Evolutionary conservation across 768 basidiomycete species (phyloP).

Genomic region (Leccinum obscurum): DNA sequence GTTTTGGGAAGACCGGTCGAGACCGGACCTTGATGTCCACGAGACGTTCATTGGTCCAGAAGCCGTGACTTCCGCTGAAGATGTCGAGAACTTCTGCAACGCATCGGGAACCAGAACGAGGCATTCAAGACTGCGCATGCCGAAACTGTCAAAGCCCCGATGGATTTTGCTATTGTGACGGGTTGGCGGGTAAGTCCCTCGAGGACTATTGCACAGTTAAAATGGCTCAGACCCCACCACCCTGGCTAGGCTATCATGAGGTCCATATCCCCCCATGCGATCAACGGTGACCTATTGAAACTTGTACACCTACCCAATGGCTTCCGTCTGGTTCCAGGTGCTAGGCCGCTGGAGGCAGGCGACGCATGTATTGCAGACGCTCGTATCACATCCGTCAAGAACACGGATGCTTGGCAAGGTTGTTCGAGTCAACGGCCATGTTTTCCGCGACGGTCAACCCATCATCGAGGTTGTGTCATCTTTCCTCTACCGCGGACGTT

Average conservation of each 20-base stretch:
- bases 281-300: slow-evolving; percentile 94
- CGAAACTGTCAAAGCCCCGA: slow-evolving; percentile 76
- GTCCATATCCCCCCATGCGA: slow-evolving; percentile 88
- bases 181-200: slow-evolving; percentile 86
- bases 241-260: slow-evolving; percentile 93
- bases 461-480: slow-evolving; percentile 93
- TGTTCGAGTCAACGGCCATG: slow-evolving; percentile 85
- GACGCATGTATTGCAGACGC: slow-evolving; percentile 92
- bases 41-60: slow-evolving; percentile 87
- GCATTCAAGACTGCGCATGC: slow-evolving; percentile 80
- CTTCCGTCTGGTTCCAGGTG: slow-evolving; percentile 84
- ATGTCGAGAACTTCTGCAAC: slow-evolving; percentile 86
- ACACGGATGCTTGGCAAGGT: slow-evolving; percentile 88
- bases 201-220: neutral
- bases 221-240: slow-evolving; percentile 14
- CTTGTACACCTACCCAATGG: slow-evolving; percentile 97
- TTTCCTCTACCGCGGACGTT: slow-evolving; percentile 96
- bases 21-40: slow-evolving; percentile 75
- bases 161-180: slow-evolving; percentile 98
- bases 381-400: slow-evolving; percentile 84
- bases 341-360: slow-evolving; percentile 74
- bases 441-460: slow-evolving; percentile 71
- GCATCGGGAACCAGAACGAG: slow-evolving; percentile 90
- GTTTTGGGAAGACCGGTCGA: slow-evolving; percentile 83
- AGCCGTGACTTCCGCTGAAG: slow-evolving; percentile 71